Percentiles rank a stretch among this genome's conserved stretches.
These are phyloP conservation scores for Dissophora ornata DNA, from an alignment of 192 early-diverging fungal species.

Conservation along the genomic window DNA sequence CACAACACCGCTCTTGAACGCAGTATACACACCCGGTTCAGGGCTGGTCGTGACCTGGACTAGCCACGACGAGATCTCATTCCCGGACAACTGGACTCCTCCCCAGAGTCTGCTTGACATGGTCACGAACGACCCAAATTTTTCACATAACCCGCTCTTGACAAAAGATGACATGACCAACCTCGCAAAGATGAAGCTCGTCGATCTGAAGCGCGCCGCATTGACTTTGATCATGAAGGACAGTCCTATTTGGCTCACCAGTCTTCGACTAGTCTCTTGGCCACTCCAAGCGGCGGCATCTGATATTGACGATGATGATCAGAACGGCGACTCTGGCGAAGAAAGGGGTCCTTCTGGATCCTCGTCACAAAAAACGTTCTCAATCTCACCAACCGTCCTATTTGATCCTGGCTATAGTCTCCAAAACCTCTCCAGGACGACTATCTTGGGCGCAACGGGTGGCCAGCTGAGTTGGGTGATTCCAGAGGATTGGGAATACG, in stretches of 20 bases:
- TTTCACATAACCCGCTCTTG: constrained; percentile 14
- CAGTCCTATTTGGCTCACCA: constrained; percentile 9
- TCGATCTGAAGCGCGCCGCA: constrained; percentile 5
- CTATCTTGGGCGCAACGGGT: constrained; percentile 7
- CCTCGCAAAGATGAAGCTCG: constrained; percentile 29
- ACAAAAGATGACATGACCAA: constrained; percentile 27
- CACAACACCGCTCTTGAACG: constrained; percentile 24
- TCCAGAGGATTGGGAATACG: constrained; percentile 47
- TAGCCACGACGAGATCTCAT: constrained; percentile 1
- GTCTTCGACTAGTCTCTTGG: constrained; percentile 36
- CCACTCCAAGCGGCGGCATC: background rate
- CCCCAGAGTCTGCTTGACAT: constrained; percentile 20
- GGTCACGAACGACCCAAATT: constrained; percentile 15
- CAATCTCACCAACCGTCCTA: constrained; percentile 16
- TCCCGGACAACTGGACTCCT: constrained; percentile 25
- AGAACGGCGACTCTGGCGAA: background rate
- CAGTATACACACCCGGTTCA: constrained; percentile 34
- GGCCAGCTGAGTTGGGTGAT: constrained; percentile 33
- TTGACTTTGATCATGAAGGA: constrained; percentile 18
- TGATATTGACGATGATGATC: constrained; percentile 1
- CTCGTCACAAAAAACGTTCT: background rate
- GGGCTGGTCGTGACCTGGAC: constrained; percentile 34
- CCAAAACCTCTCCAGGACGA: background rate
- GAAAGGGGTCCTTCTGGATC: background rate
- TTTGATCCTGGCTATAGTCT: constrained; percentile 25